Base-by-base conservation (phyloP, 2,329 filamentous ascomycete species). In the Trichoderma sp. region DNA sequence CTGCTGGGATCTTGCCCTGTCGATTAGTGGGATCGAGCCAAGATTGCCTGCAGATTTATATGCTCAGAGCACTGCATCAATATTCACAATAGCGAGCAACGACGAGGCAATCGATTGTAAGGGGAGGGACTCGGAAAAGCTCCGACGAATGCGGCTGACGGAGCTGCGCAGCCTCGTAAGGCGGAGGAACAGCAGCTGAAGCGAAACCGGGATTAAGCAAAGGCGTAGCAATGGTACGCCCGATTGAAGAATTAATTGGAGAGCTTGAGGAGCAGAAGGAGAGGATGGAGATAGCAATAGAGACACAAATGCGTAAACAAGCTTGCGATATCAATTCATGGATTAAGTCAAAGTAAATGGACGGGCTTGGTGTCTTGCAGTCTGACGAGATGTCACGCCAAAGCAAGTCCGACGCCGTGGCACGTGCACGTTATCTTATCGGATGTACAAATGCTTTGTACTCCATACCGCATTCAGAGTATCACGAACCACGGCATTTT, bases 371-470 rank as follows among this genome's bases (percentile, higher is more conserved):
- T 43, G 59, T 32, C 59, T 58, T 63, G 68, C 59, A 30, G 58
- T 64, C 58, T 70, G 68, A 70, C 59, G 68, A 57, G 58, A 70
- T 70, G 68, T 71, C 68, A 71, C 68, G 68, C 61, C 68, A 59
- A 59, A 65, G 68, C 68, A 58, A 57, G 61, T 65, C 61, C 61
- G 68, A 58, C 20, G 68, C 36, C 53, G 61, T 59, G 68, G 68
- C 68, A 71, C 68, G 68, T 71, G 68, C 61, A 63, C 23, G 15
- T 66, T 71, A 71, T 71, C 68, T 71, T 71, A 71, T 71, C 68
- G 34, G 34, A 36, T 15, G 34, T 36, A 36, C 34, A 13, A 36
- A 36, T 36, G 13, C 34, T 36, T 36, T 36, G 28, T 13, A 68
- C n/a, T 36, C 9, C 17, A 3, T 5, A 47, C 8, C 11, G 36